Conservation (phyloP, 2,329 filamentous ascomycete genomes). For the Phymatotrichopsis omnivora region DNA sequence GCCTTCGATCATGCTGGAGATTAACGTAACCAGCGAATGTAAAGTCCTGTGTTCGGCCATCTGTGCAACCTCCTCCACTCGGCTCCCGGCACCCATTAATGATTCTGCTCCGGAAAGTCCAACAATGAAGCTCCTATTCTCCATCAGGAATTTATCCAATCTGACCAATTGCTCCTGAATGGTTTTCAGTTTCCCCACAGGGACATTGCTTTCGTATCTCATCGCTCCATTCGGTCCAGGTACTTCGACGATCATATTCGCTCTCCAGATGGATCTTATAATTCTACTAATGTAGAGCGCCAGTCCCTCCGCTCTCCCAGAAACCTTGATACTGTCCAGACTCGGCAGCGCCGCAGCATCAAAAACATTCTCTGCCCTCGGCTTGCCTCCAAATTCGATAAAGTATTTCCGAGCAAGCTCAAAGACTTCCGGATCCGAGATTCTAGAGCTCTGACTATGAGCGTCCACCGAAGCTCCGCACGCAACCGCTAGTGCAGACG, state of each 20-base stretch:
- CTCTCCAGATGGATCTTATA: constrained; percentile 81
- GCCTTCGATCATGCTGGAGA: constrained; percentile 86
- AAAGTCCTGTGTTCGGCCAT: constrained; percentile 92
- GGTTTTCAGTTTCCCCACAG: constrained; percentile 55
- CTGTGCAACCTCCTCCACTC: constrained; percentile 82
- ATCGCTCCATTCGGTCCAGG: constrained; percentile 46
- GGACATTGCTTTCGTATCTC: constrained; percentile 56
- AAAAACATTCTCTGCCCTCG: constrained; percentile 59
- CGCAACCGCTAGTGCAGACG: constrained; percentile 84
- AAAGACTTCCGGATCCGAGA: constrained; percentile 73
- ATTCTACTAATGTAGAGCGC: constrained; percentile 79
- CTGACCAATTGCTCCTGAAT: constrained; percentile 74
- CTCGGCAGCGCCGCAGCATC: constrained; percentile 29
- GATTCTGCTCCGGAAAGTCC: constrained; percentile 86
- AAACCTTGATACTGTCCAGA: constrained; percentile 68
- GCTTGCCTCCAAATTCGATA: constrained; percentile 84
- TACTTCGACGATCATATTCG: constrained; percentile 54
- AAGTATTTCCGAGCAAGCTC: constrained; percentile 79
- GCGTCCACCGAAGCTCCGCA: constrained; percentile 86
- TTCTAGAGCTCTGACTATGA: constrained; percentile 59
- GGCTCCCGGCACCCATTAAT: constrained; percentile 62
- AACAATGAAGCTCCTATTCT: constrained; percentile 87
- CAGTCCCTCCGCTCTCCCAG: constrained; percentile 79
- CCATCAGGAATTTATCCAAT: constrained; percentile 68
- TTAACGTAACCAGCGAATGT: constrained; percentile 72